Base-by-base conservation (phyloP, 2,329 filamentous ascomycete species). In the Rhexocercosporidium sp. region DNA sequence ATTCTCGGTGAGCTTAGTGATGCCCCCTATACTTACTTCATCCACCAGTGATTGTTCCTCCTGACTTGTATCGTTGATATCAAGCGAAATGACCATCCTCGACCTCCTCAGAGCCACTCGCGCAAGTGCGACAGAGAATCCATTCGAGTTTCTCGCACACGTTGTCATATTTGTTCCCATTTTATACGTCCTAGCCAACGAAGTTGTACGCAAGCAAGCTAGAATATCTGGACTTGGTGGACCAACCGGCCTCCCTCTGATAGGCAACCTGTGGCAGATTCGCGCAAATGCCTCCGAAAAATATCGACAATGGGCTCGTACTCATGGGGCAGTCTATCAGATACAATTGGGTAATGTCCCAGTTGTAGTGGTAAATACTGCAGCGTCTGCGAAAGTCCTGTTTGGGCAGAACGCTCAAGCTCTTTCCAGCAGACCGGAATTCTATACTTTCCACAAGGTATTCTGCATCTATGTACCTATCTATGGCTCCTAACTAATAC, bases 371-470 rank as follows among this genome's bases (percentile, higher is more conserved):
- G 81, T 88, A 54, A 88, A 88, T 72, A 83, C 82, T 6, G 84
- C 85, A 0, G 81, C 81, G 1, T 77, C 84, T 2, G 85, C 85
- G 0, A 83, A 81, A 66, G 76, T 79, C 11, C 77, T 88, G 7
- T 86, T 88, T 67, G 81, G 82, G 1, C 79, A 83, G 12, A 83
- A 87, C 72, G 80, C 83, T 0, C 84, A 86, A 69, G 84, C 85
- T 0, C 74, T 87, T 60, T 85, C 82, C 65, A 87, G 85, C 0
- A 77, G 86, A 20, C 86, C 86, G 0, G 83, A 86, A 68, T 85
- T 87, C 62, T 87, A 88, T 75, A 87, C 85, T 0, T 87, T 88
- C 63, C 86, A 88, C 72, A 87, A 86, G 77, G 85, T 85, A 66
- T 12, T 27, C 46, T 37, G 12, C 20, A 16, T n/a, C 18, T 29